Evolutionary conservation across 441 rosid species (phyloP).

Genomic region (Eutrema salsugineum): DNA sequence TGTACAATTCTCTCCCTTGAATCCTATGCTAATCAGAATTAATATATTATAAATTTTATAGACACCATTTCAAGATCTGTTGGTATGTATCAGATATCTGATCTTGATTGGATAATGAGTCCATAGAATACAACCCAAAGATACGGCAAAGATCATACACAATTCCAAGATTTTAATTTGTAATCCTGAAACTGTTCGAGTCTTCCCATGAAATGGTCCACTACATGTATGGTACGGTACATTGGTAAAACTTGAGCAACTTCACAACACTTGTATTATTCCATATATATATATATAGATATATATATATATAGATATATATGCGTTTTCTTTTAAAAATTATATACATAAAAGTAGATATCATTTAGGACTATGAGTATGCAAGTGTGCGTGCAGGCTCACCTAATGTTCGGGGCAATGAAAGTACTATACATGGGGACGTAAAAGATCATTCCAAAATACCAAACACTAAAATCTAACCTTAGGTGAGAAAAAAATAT

Average conservation of each 20-base stretch:
- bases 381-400: neutral
- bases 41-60: neutral
- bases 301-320: neutral
- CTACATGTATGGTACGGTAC: neutral
- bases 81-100: neutral
- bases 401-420: neutral
- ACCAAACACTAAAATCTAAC: slow-evolving; percentile 3
- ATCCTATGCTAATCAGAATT: neutral
- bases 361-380: neutral
- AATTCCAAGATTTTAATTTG: neutral
- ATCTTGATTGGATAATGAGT: neutral
- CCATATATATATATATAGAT: neutral
- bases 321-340: neutral
- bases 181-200: neutral
- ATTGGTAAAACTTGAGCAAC: neutral
- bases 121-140: neutral
- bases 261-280: neutral
- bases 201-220: slow-evolving; percentile 1
- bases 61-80: neutral
- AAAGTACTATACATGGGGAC: neutral
- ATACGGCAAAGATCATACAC: neutral
- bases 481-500: slow-evolving; percentile 4
- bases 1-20: neutral
- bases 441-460: neutral
- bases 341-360: neutral